A percentile compares a stretch with the other conserved stretches of the same genome.
phyloP scores from a whole-genome alignment of 108 stramenopile genomes.

The Skeletonema grethae region DNA sequence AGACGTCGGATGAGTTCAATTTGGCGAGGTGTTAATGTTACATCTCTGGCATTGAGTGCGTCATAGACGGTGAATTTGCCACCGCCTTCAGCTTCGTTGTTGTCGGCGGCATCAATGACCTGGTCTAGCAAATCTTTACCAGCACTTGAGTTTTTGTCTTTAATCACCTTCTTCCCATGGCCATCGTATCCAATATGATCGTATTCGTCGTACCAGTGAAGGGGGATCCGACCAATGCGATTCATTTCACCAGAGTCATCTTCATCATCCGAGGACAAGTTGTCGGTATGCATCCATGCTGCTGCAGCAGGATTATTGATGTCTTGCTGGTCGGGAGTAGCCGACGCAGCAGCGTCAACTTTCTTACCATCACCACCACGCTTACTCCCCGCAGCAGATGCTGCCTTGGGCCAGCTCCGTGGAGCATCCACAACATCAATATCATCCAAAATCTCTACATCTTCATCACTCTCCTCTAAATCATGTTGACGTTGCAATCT shows the following conservation, averaged over 20 bases:
- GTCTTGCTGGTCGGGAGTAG: neutral
- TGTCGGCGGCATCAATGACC: constrained; percentile 78
- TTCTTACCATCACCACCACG: constrained; percentile 30
- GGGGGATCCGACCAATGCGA: constrained; percentile 95
- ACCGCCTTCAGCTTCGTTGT: constrained; percentile 32
- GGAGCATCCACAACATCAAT: constrained; percentile 67
- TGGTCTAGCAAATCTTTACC: constrained; percentile 69
- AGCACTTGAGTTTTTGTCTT: constrained; percentile 54
- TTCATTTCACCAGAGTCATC: constrained; percentile 84
- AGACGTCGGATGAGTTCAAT: constrained; percentile 93
- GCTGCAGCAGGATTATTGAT: constrained; percentile 20
- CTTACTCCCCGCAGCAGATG: constrained; percentile 27
- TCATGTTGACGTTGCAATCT: constrained; percentile 55
- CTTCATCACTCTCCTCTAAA: constrained; percentile 60
- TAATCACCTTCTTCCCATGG: constrained; percentile 86
- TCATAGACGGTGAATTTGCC: constrained; percentile 91
- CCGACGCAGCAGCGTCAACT: neutral
- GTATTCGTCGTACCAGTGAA: constrained; percentile 98
- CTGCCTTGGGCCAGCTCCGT: constrained; percentile 50
- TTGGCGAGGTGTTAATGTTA: constrained; percentile 88
- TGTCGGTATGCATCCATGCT: constrained; percentile 90
- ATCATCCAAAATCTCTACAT: constrained; percentile 70
- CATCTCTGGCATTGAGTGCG: constrained; percentile 90
- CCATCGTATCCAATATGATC: constrained; percentile 97
- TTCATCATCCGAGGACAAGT: constrained; percentile 97